Evolutionary conservation across 495 filamentous ascomycete species (phyloP).

Genomic region (Achaetomiella virescens): DNA sequence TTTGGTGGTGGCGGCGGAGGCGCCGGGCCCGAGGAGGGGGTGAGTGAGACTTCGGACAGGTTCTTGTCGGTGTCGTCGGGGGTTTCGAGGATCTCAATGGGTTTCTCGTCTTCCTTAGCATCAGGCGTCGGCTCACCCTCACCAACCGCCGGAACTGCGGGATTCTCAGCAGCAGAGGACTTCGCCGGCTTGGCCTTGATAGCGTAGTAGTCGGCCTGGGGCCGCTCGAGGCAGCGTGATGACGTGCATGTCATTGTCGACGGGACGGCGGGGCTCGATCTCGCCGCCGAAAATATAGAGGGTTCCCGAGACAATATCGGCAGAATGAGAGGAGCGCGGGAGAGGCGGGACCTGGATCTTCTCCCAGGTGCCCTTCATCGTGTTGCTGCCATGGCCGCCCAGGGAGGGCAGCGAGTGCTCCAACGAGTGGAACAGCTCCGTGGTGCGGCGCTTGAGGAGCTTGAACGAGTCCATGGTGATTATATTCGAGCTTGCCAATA

Average conservation of each 20-base stretch:
- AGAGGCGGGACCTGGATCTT: constrained; percentile 49
- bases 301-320: constrained; percentile 59
- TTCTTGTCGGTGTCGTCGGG: constrained; percentile 6
- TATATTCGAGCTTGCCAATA: neutral
- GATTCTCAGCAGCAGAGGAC: neutral
- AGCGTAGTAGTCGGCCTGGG: constrained; percentile 51
- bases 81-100: constrained; percentile 8
- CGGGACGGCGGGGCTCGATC: constrained; percentile 41
- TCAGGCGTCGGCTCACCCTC: constrained; percentile 14
- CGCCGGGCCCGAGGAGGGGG: constrained; percentile 2
- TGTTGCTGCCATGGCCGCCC: constrained; percentile 11
- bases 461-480: constrained; percentile 39
- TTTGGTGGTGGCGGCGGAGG: constrained; percentile 16
- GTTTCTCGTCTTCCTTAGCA: constrained; percentile 31
- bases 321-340: constrained; percentile 62
- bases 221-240: constrained; percentile 50
- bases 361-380: constrained; percentile 54
- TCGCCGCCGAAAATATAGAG: constrained; percentile 68
- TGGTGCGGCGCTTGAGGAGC: constrained; percentile 40
- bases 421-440: constrained; percentile 37
- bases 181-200: constrained; percentile 38
- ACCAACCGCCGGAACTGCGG: neutral
- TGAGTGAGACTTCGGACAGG: constrained; percentile 6
- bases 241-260: constrained; percentile 65
- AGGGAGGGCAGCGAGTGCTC: constrained; percentile 26